Conservation (phyloP, 495 filamentous ascomycete species). For the Neurospora hispaniola region DNA sequence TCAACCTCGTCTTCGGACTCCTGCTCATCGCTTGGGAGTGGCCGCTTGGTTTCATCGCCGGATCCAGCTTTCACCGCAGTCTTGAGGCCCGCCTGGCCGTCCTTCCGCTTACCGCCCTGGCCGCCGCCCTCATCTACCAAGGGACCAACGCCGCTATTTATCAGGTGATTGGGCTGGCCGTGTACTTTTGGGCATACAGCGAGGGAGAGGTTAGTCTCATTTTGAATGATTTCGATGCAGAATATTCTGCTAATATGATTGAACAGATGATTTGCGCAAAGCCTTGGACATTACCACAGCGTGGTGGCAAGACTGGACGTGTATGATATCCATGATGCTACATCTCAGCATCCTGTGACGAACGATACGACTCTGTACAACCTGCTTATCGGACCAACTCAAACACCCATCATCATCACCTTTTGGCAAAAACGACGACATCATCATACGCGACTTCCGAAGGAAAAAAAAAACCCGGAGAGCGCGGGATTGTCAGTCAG, state of each 20-base stretch:
- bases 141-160: slow-evolving; percentile 86
- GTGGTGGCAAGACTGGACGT: slow-evolving; percentile 24
- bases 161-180: slow-evolving; percentile 73
- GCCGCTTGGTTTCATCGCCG: slow-evolving; percentile 60
- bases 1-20: slow-evolving; percentile 89
- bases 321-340: slow-evolving; percentile 16
- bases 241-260: neutral
- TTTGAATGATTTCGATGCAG: neutral
- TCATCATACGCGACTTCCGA: neutral
- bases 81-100: slow-evolving; percentile 77
- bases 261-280: slow-evolving; percentile 40
- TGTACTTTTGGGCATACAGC: slow-evolving; percentile 94
- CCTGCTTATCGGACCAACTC: neutral
- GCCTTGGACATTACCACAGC: slow-evolving; percentile 42
- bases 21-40: slow-evolving; percentile 82
- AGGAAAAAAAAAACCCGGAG: neutral
- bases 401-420: neutral
- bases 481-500: neutral
- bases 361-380: neutral
- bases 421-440: neutral
- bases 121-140: slow-evolving; percentile 76
- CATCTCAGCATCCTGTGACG: neutral
- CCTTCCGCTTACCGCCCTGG: slow-evolving; percentile 69
- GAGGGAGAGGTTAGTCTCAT: slow-evolving; percentile 65
- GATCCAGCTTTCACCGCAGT: slow-evolving; percentile 66